Conservation (phyloP, 805 yeast species). For the Cyberlindnera euphorbiae region DNA sequence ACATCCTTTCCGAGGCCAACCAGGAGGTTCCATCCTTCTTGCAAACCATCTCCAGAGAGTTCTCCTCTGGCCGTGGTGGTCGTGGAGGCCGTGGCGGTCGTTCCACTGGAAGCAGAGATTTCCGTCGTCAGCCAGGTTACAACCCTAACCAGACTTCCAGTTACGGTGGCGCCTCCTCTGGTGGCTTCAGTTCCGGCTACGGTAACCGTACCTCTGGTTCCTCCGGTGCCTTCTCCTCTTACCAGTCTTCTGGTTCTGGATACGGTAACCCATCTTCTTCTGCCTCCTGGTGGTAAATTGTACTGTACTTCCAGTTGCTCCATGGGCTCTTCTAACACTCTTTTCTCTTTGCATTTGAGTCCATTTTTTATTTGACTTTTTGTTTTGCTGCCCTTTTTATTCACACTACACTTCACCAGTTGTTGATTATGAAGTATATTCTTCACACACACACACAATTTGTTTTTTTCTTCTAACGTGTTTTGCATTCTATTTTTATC, state of each 20-base stretch:
- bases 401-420: slow-evolving; percentile 4
- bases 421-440: slow-evolving; percentile 9
- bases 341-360: neutral
- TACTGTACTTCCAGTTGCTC: too few species aligned
- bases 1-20: slow-evolving; percentile 88
- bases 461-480: slow-evolving; percentile 10
- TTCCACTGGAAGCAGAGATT: slow-evolving; percentile 43
- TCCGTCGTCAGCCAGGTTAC: slow-evolving; percentile 36
- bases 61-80: slow-evolving; percentile 52
- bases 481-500: slow-evolving; percentile 10
- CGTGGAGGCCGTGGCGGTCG: slow-evolving; percentile 46
- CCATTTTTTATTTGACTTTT: slow-evolving; percentile 1
- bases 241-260: slow-evolving; percentile 11
- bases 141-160: slow-evolving; percentile 18
- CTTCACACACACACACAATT: too few species aligned
- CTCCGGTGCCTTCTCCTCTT: slow-evolving; percentile 16
- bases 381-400: slow-evolving; percentile 3
- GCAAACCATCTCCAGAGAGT: slow-evolving; percentile 74
- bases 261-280: slow-evolving; percentile 7
- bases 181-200: slow-evolving; percentile 14
- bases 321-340: neutral
- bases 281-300: slow-evolving; percentile 2
- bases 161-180: slow-evolving; percentile 13
- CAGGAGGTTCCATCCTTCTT: slow-evolving; percentile 95
- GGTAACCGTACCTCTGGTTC: slow-evolving; percentile 15